phyloP scores from a whole-genome alignment of 768 basidiomycete species.

The Leucosporidium yakuticum region DNA sequence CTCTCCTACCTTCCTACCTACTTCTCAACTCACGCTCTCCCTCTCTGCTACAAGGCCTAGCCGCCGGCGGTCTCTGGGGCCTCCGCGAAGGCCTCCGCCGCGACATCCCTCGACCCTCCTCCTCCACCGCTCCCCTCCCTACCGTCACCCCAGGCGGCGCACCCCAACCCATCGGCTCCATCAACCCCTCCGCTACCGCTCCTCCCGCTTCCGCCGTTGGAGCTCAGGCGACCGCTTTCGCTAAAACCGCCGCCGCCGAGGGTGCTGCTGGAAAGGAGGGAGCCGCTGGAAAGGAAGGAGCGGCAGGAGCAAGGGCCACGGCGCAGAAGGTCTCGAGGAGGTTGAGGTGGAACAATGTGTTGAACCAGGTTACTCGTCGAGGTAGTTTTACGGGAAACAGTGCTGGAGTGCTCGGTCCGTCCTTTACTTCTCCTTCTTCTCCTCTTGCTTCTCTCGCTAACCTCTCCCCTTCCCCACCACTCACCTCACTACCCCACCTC shows the following conservation, averaged over 20 bases:
- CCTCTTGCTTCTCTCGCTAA: too few relatives aligned
- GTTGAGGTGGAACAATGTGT: conserved; percentile 89
- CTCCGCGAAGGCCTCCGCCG: conserved; percentile 78
- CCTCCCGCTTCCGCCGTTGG: conserved; percentile 37
- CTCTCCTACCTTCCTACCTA: background rate
- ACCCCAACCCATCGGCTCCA: background rate
- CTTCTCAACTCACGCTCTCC: conserved; percentile 31
- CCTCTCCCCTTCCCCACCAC: too few relatives aligned
- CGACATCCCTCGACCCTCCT: conserved; percentile 51
- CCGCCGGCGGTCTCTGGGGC: conserved; percentile 92
- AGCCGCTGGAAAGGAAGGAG: conserved; percentile 6
- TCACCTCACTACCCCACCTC: too few relatives aligned
- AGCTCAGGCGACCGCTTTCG: conserved; percentile 23
- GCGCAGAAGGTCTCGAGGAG: conserved; percentile 18
- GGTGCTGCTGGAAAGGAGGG: conserved; percentile 5
- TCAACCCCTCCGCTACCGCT: conserved; percentile 11
- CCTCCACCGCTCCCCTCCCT: conserved; percentile 13
- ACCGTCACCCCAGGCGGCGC: background rate
- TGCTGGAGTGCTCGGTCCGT: conserved; percentile 90
- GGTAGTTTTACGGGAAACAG: conserved; percentile 98
- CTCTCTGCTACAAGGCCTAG: conserved; percentile 69
- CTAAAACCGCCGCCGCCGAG: conserved; percentile 20
- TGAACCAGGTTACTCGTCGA: conserved; percentile 93
- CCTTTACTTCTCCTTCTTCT: conserved; percentile 42
- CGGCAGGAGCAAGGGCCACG: conserved; percentile 2